Conservation (phyloP, 108 stramenopile genomes). For the Conticribra guillardii region DNA sequence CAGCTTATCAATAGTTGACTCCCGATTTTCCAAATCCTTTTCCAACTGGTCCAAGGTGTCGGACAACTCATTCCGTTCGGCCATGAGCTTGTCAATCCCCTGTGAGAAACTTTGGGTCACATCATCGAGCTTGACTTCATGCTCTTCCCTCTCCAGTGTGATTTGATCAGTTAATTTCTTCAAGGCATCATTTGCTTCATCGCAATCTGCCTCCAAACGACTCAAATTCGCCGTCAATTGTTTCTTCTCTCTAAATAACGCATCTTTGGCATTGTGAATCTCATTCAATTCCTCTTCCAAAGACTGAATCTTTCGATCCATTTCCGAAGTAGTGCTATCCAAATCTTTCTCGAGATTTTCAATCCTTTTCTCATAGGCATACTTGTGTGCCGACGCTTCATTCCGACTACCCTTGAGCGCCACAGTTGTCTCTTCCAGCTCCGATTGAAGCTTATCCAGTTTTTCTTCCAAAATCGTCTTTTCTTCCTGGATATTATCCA, state of each 20-base stretch:
- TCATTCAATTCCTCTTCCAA: slow-evolving; percentile 42
- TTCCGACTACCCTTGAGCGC: slow-evolving; percentile 28
- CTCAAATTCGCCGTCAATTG: slow-evolving; percentile 27
- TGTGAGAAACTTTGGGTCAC: slow-evolving; percentile 36
- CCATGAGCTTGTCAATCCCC: slow-evolving; percentile 41
- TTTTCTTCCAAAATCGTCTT: slow-evolving; percentile 44
- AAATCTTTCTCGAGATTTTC: slow-evolving; percentile 50
- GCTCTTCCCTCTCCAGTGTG: slow-evolving; percentile 36
- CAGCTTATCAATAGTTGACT: slow-evolving; percentile 24
- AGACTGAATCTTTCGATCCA: slow-evolving; percentile 46
- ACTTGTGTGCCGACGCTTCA: slow-evolving; percentile 47
- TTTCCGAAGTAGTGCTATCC: slow-evolving; percentile 25
- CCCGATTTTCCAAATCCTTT: slow-evolving; percentile 32
- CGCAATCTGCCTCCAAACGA: slow-evolving; percentile 43
- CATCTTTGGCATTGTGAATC: slow-evolving; percentile 40
- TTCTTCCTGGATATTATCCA: slow-evolving; percentile 37
- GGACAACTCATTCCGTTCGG: slow-evolving; percentile 44
- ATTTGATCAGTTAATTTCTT: slow-evolving; percentile 45
- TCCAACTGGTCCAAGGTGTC: slow-evolving; percentile 32
- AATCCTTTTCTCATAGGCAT: slow-evolving; percentile 45
- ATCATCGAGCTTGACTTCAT: slow-evolving; percentile 51
- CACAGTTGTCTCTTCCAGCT: slow-evolving; percentile 23
- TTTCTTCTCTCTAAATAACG: slow-evolving; percentile 35
- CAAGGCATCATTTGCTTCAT: slow-evolving; percentile 45
- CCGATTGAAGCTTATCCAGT: slow-evolving; percentile 31